phyloP scores from a whole-genome alignment of 805 yeast genomes.

The Isabelozyma pseudorhagii region DNA sequence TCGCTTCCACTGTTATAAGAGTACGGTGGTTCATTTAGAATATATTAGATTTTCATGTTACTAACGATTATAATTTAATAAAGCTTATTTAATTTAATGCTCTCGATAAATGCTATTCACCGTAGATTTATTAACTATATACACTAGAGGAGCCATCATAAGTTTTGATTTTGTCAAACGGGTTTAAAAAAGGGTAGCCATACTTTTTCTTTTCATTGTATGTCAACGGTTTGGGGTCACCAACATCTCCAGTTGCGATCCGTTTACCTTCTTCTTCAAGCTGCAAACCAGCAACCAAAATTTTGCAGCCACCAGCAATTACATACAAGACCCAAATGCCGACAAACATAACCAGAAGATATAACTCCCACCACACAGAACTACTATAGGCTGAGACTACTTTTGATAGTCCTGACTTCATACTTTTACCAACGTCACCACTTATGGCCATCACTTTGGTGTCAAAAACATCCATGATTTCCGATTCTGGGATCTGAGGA shows the following conservation, averaged over 20 bases:
- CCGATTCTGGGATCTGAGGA: slow-evolving; percentile 43
- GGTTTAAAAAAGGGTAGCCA: slow-evolving; percentile 22
- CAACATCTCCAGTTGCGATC: slow-evolving; percentile 7
- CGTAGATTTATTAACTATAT: background rate
- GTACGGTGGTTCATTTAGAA: slow-evolving; percentile 18
- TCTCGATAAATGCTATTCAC: too few relatives aligned
- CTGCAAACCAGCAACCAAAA: background rate
- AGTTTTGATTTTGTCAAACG: slow-evolving; percentile 1
- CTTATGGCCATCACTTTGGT: background rate
- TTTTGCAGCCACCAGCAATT: slow-evolving; percentile 25
- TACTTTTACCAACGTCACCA: slow-evolving; percentile 7
- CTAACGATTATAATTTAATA: too few relatives aligned
- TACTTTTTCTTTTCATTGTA: slow-evolving; percentile 18
- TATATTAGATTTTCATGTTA: too few relatives aligned
- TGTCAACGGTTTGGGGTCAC: slow-evolving; percentile 27
- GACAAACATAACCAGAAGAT: slow-evolving; percentile 42
- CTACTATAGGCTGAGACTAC: slow-evolving; percentile 30
- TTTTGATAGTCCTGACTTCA: slow-evolving; percentile 16
- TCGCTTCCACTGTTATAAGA: slow-evolving; percentile 19
- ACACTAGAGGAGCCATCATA: slow-evolving; percentile 4
- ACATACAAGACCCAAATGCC: slow-evolving; percentile 49
- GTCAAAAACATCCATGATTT: slow-evolving; percentile 4
- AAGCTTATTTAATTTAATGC: too few relatives aligned
- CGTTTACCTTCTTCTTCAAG: background rate
- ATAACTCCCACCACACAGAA: slow-evolving; percentile 43